Percentiles rank a stretch among this genome's conserved stretches.
Evolutionary conservation across 306 rosid genomes (phyloP).

Genomic region (Dryas alaskensis): DNA sequence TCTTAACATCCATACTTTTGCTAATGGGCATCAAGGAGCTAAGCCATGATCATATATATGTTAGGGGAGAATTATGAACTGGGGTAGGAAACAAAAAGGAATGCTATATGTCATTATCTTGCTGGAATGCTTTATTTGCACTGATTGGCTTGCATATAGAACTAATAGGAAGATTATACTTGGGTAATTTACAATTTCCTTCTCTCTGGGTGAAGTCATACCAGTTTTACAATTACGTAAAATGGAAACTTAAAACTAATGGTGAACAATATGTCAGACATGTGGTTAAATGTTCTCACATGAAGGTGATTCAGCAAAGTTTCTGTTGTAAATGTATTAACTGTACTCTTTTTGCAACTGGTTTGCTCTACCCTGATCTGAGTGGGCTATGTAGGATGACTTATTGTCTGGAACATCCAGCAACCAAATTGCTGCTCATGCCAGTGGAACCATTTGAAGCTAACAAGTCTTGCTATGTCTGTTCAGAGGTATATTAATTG

Average conservation of each 20-base stretch:
- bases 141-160: not conserved
- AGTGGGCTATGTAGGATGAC: constrained; percentile 67
- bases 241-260: not conserved
- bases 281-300: not conserved
- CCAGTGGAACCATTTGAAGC: constrained; percentile 98
- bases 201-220: not conserved
- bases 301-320: constrained; percentile 4
- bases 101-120: not conserved
- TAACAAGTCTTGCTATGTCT: constrained; percentile 89
- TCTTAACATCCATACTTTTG: not conserved
- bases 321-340: not conserved
- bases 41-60: not conserved
- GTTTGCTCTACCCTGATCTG: constrained; percentile 19
- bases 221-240: not conserved
- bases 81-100: not conserved
- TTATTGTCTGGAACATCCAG: constrained; percentile 88
- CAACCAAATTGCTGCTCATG: constrained; percentile 85
- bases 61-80: constrained; percentile 1
- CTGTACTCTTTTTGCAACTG: not conserved
- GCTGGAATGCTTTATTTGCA: not conserved
- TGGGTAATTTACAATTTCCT: not conserved
- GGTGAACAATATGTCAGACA: not conserved
- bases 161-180: not conserved
- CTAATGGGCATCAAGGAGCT: constrained; percentile 7
- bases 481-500: constrained; percentile 69